Evolutionary conservation across 1,139 yeast species (phyloP).

Genomic region (Saccharomyces pastorianus): DNA sequence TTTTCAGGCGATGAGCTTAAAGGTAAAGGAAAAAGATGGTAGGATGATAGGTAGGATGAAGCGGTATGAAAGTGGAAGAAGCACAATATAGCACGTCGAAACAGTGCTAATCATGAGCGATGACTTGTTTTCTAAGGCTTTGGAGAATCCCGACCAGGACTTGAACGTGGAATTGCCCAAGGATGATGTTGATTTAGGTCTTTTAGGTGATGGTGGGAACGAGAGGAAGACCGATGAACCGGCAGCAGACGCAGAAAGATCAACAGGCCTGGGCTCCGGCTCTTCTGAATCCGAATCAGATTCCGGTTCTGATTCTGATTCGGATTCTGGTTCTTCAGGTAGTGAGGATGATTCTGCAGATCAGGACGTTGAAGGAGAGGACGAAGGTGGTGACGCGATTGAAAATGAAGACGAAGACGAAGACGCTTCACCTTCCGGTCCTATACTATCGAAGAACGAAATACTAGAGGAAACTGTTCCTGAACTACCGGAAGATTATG

Average conservation of each 20-base stretch:
- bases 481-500: conserved; percentile 57
- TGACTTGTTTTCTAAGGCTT: conserved; percentile 23
- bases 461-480: conserved; percentile 61
- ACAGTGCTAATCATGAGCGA: conserved; percentile 11
- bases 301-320: conserved; percentile 9
- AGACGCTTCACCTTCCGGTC: conserved; percentile 40
- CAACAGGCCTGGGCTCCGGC: too few species aligned
- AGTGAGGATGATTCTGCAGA: conserved; percentile 10
- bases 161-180: conserved; percentile 9
- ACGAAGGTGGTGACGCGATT: conserved; percentile 9
- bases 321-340: conserved; percentile 6
- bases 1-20: conserved; percentile 4
- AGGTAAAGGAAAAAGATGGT: not conserved
- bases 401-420: conserved; percentile 27
- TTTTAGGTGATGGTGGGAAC: not conserved
- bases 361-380: conserved; percentile 3
- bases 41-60: not conserved
- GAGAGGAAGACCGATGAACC: conserved; percentile 1
- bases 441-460: conserved; percentile 76
- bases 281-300: conserved; percentile 2
- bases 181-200: conserved; percentile 16
- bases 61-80: not conserved
- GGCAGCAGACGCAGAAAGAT: not conserved
- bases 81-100: not conserved
- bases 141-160: conserved; percentile 15